Conservation (phyloP, 345 rosid species). For the Aegle marmelos region DNA sequence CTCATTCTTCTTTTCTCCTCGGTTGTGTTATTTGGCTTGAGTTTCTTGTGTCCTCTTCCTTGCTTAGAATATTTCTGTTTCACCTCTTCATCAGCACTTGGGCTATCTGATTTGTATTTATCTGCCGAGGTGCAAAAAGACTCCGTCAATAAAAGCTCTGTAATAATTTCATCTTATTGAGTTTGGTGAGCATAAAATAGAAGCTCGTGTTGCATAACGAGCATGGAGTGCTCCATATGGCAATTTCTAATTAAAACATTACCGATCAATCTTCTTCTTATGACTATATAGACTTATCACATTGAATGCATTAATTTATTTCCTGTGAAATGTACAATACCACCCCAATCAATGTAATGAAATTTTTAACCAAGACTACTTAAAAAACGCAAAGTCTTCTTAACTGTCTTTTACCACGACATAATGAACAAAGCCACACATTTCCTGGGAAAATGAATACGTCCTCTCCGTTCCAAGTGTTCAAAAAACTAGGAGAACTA, state of each 20-base stretch:
- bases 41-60: constrained; percentile 15
- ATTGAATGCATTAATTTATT: neutral
- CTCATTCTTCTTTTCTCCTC: neutral
- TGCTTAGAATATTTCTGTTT: constrained; percentile 11
- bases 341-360: neutral
- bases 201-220: neutral
- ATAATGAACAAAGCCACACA: neutral
- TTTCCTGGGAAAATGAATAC: neutral
- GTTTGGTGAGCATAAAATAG: neutral
- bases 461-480: neutral
- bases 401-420: neutral
- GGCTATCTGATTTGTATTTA: neutral
- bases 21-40: neutral
- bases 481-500: neutral
- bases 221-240: neutral
- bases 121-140: too few relatives aligned
- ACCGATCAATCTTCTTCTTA: neutral
- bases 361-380: neutral
- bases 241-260: neutral
- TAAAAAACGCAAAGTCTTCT: neutral
- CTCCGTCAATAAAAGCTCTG: too few relatives aligned
- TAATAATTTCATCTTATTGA: neutral
- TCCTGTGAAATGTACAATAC: neutral
- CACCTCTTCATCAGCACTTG: neutral
- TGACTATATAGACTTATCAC: neutral